Percentiles rank a stretch among this genome's conserved stretches.
Evolutionary conservation across 805 yeast genomes (phyloP).

Genomic region (Grigorovia yakushimaensis): DNA sequence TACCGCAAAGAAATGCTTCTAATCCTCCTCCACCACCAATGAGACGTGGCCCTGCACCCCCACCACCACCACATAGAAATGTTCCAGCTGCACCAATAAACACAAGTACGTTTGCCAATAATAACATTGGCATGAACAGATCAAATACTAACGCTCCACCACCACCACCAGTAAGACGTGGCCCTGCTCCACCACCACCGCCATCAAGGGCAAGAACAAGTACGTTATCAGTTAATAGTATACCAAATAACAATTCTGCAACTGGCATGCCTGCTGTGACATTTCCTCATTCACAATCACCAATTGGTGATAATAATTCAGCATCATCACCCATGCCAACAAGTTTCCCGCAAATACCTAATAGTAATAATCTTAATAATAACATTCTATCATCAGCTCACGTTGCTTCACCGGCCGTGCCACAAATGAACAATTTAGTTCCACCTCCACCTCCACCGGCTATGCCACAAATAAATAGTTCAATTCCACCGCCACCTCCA

Average conservation of each 20-base stretch:
- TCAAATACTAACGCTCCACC: conserved; percentile 16
- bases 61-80: conserved; percentile 19
- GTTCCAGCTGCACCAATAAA: neutral
- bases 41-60: conserved; percentile 27
- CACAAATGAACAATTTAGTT: conserved; percentile 1
- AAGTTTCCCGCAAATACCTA: neutral
- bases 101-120: too few species aligned
- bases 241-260: neutral
- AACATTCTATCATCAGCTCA: neutral
- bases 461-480: conserved; percentile 7
- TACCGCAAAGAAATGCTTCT: conserved; percentile 9
- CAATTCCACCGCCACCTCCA: conserved; percentile 6
- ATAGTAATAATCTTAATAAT: too few species aligned
- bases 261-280: neutral
- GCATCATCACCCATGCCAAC: neutral
- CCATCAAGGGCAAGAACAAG: conserved; percentile 12
- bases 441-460: conserved; percentile 3
- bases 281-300: neutral
- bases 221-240: neutral
- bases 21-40: conserved; percentile 23
- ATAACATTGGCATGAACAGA: too few species aligned
- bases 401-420: neutral
- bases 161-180: conserved; percentile 13
- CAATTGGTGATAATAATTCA: too few species aligned
- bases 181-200: conserved; percentile 18